Percentiles rank a stretch among this genome's conserved stretches.
These are phyloP conservation scores for Chlamydomonas schloesseri DNA, from an alignment of 139 green algal species.

Conservation along the genomic window DNA sequence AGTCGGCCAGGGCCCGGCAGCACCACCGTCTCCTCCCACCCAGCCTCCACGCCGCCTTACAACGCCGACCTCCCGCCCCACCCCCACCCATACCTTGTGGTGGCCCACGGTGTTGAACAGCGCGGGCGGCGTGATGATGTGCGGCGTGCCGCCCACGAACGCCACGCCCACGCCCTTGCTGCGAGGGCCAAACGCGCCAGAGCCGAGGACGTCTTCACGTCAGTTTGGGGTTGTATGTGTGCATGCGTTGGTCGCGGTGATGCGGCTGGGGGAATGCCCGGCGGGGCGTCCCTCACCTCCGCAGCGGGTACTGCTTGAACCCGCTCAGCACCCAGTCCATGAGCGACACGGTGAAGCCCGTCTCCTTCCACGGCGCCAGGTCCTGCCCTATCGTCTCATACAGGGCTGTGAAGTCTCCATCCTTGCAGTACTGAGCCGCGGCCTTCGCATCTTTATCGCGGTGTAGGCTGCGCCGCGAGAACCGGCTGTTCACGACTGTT, in stretches of 20 bases:
- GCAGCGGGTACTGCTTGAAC: neutral
- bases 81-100: constrained; percentile 2
- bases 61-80: neutral
- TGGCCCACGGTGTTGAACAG: neutral
- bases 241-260: no score
- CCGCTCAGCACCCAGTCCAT: constrained; percentile 19
- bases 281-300: no score
- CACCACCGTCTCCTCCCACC: no score
- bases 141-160: constrained; percentile 24
- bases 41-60: neutral
- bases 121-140: constrained; percentile 2
- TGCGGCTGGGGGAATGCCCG: no score
- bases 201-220: no score
- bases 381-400: constrained; percentile 1
- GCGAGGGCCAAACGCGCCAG: neutral
- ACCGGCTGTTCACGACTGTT: no score
- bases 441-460: neutral
- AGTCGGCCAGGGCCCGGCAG: no score
- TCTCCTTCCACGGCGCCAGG: neutral
- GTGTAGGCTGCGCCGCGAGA: no score
- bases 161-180: constrained; percentile 18
- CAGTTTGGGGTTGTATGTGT: no score
- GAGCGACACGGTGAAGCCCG: neutral
- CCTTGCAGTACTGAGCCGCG: neutral
- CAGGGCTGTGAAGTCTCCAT: constrained; percentile 1